phyloP scores from a whole-genome alignment of 1,284 basidiomycete genomes.

The Puccinia novopanici region DNA sequence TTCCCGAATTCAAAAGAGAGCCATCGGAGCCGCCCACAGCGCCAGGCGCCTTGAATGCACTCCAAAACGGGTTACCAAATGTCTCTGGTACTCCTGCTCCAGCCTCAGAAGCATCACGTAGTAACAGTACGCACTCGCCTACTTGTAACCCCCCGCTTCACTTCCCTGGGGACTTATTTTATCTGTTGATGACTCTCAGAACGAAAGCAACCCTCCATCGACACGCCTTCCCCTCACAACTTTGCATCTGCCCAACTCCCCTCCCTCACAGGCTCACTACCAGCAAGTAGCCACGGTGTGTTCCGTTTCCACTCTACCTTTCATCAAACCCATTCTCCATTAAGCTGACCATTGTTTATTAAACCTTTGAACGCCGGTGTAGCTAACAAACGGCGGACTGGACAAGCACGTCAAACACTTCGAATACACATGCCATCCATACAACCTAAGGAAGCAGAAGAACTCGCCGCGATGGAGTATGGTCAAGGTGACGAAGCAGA shows the following conservation, averaged over 20 bases:
- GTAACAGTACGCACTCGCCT: slow-evolving; percentile 17
- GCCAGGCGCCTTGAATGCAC: slow-evolving; percentile 21
- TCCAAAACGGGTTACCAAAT: slow-evolving; percentile 20
- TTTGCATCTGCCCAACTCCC: slow-evolving; percentile 8
- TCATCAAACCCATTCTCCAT: too few species aligned
- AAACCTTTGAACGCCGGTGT: not conserved
- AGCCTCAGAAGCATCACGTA: slow-evolving; percentile 23
- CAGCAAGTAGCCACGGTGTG: slow-evolving; percentile 17
- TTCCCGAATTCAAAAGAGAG: slow-evolving; percentile 45
- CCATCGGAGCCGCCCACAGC: slow-evolving; percentile 14
- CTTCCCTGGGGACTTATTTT: not conserved
- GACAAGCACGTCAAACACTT: slow-evolving; percentile 24
- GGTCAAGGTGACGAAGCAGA: slow-evolving; percentile 29
- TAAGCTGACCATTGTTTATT: not conserved
- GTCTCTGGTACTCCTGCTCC: slow-evolving; percentile 14
- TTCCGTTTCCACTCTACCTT: not conserved
- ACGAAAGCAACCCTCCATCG: slow-evolving; percentile 34
- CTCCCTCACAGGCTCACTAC: not conserved
- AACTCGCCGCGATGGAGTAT: slow-evolving; percentile 1
- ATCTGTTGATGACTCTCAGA: slow-evolving; percentile 11
- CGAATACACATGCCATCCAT: slow-evolving; percentile 29
- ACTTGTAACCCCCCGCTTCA: not conserved
- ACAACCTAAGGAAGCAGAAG: slow-evolving; percentile 15
- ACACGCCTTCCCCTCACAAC: slow-evolving; percentile 35
- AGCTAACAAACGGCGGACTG: slow-evolving; percentile 32